Evolutionary conservation across 2,329 filamentous ascomycete species (phyloP), one percentile per base, ranked within the genome.

Genomic region (Septoria petroselini): DNA sequence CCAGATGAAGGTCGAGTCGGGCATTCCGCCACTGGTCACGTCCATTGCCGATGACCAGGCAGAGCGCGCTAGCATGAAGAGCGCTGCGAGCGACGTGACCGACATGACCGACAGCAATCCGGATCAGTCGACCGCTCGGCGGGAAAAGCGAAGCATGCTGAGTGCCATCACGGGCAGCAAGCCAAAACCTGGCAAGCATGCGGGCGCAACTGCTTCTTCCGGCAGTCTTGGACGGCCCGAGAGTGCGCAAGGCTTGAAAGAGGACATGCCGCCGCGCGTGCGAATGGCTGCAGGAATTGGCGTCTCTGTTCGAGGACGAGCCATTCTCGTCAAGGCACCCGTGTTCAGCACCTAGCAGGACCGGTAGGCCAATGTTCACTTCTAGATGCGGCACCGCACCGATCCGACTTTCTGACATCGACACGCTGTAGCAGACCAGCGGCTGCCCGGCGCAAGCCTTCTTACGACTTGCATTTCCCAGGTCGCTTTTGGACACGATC

Each of bases 1-100:
- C 3, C 77, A 87, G 55, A 96, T 97, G 91, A 94, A 95, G 63
- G 72, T 89, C 3, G 93, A 97, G 67, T 72, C 73, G 3, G 73
- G 73, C 19, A 75, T 77, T 23, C 74, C 75, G 5, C 64, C 72
- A 4, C 64, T 77, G 21, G 68, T 64, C n/a, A 68, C 63, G 7
- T 73, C 73, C 3, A 69, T 75, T 18, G 58, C 67, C 9, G 62
- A 68, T 9, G 71, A 73, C 21, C 68, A 70, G 23, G 68, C 68
- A 7, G 73, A 76, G 48, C 65, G 68, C 14, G 70, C 68, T 48
- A 64, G 60, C 39, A 53, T 69, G 62, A 61, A 65, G 61, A 66
- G 66, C 62, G 62, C 62, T 9, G 58, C 62, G 12, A 66, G 64
- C 56, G 68, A 71, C 34, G 44, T 61, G 8, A 64, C 59, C 8